Conservation (phyloP, 768 basidiomycete species). For the Rhodosporidiobolus sp. region DNA sequence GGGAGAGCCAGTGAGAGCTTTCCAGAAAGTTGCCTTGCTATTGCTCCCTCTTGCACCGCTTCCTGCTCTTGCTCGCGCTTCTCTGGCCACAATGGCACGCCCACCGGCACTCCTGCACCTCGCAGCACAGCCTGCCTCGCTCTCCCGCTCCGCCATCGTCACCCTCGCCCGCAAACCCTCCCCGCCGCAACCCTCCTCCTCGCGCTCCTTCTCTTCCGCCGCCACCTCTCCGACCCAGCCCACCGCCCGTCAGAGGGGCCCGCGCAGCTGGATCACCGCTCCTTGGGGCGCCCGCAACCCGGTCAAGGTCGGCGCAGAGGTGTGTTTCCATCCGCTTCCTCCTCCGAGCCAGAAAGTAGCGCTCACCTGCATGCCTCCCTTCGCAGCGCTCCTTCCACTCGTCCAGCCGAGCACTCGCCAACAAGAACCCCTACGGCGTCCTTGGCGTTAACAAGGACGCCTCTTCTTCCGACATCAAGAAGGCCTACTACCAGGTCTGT, state of each 20-base stretch:
- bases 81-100: neutral
- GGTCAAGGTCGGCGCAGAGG: neutral
- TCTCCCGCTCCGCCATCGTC: conserved; percentile 1
- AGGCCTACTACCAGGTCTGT: conserved; percentile 88
- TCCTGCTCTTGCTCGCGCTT: neutral
- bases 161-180: neutral
- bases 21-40: neutral
- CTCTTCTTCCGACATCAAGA: conserved; percentile 85
- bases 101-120: conserved; percentile 24
- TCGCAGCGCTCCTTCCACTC: conserved; percentile 24
- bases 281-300: neutral
- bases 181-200: neutral
- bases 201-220: neutral
- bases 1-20: too few relatives aligned
- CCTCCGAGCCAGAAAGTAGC: too few relatives aligned
- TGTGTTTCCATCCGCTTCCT: neutral
- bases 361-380: neutral
- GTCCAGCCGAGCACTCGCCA: conserved; percentile 45
- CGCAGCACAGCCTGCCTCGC: conserved; percentile 2
- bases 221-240: neutral
- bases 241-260: neutral
- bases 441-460: conserved; percentile 84
- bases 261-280: neutral
- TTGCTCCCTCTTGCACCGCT: too few relatives aligned
- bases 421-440: conserved; percentile 79